Evolutionary conservation across 306 rosid species (phyloP), one percentile per base, ranked within the genome.

Genomic region (Spatholobus suberectus): DNA sequence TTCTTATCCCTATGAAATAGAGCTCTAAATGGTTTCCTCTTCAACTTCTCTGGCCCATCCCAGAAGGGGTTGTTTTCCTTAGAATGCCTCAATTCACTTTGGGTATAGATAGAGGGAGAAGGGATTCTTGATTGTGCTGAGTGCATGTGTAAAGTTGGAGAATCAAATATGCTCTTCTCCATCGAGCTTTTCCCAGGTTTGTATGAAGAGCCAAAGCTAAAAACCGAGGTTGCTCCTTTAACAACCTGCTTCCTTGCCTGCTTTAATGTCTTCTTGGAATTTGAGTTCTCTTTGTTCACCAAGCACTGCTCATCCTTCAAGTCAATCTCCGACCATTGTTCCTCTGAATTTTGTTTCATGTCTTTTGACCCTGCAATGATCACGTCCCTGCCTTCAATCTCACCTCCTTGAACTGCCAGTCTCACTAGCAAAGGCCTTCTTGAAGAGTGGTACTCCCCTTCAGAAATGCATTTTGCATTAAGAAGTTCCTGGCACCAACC

Each of bases 271-370:
- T 72, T 88, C 75, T 88, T 91, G 2, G 91, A 89, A 80, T 86
- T 92, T 0, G 90, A 83, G 35, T 80, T 87, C 77, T 88, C 91
- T 82, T 93, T 89, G 79, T 73, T 87, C 47, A 68, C 43, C 55
- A 86, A 51, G 58, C 76, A 74, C 12, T 85, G 79, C 12, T 94
- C 98, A 46, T 94, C 98, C 87, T 91, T 90, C 77, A 94, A 87
- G 83, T 94, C 98, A 71, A 94, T 94, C 4, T 86, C 91, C 0
- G 97, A 94, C 97, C 98, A 94, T 51, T 91, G 89, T 76, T 94
- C 98, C 5, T 90, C 95, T 21, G 84, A 12, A 76, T 74, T 84
- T 73, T 87, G 90, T 67, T 78, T 86, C 1, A 55, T 29, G n/a
- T 81, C 88, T 34, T 85, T 85, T 0, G 78, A 59, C 10, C 73